Conservation (phyloP, 2,329 filamentous ascomycete genomes). For the Knufia petricola region DNA sequence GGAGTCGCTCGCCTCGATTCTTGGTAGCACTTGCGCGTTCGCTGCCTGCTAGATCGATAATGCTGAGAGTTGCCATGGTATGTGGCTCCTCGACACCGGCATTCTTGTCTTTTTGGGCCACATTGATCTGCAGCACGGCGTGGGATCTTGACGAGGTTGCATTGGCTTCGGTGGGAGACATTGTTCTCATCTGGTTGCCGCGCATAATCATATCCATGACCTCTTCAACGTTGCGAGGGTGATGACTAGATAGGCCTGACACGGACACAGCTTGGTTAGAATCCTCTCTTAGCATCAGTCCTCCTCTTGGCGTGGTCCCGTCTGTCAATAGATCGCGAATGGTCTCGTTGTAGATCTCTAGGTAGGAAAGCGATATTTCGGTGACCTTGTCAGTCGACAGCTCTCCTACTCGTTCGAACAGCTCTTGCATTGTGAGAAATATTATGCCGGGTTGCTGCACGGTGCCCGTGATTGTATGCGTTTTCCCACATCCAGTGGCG, state of each 20-base stretch:
- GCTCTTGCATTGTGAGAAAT: constrained; percentile 96
- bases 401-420: constrained; percentile 93
- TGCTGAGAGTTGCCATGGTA: constrained; percentile 95
- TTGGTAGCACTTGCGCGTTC: constrained; percentile 94
- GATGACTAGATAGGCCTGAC: constrained; percentile 79
- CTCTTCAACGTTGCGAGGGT: constrained; percentile 81
- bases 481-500: constrained; percentile 95
- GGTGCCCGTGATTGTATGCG: constrained; percentile 92
- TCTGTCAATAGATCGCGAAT: constrained; percentile 91
- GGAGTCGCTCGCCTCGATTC: constrained; percentile 80
- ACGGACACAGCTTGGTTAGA: constrained; percentile 88
- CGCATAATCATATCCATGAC: constrained; percentile 99
- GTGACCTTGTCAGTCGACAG: constrained; percentile 75
- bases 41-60: constrained; percentile 93
- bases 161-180: constrained; percentile 94
- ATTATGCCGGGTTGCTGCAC: constrained; percentile 92
- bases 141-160: constrained; percentile 95
- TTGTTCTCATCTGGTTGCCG: constrained; percentile 88
- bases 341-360: constrained; percentile 98
- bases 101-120: constrained; percentile 88
- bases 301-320: constrained; percentile 62
- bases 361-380: constrained; percentile 84
- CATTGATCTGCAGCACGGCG: constrained; percentile 92
- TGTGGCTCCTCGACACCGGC: constrained; percentile 87
- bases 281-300: constrained; percentile 88